Conservation (phyloP, 2,329 filamentous ascomycete species). For the Botrytis aclada region DNA sequence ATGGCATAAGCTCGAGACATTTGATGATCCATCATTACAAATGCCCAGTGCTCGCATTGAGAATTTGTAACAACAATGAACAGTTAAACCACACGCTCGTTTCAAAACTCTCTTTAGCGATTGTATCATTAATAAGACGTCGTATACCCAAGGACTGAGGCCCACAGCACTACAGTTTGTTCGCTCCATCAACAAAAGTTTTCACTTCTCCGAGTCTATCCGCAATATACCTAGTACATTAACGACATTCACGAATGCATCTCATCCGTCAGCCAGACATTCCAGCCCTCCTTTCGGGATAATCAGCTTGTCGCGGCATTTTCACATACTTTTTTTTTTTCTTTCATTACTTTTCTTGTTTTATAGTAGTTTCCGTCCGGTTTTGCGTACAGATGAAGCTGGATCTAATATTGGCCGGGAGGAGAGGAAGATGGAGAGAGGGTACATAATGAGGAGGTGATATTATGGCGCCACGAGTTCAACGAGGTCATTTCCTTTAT, state of each 20-base stretch:
- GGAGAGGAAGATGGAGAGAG: not conserved
- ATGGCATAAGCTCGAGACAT: slow-evolving; percentile 56
- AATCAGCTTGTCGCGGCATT: not conserved
- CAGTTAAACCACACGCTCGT: slow-evolving; percentile 10
- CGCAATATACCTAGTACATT: slow-evolving; percentile 1
- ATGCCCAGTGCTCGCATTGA: slow-evolving; percentile 58
- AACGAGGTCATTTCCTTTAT: slow-evolving; percentile 12
- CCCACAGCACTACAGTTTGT: slow-evolving; percentile 31
- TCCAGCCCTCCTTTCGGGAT: not conserved
- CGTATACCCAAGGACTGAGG: slow-evolving; percentile 31
- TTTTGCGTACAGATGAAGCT: slow-evolving; percentile 2
- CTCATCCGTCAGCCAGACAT: not conserved
- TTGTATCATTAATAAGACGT: slow-evolving; percentile 30
- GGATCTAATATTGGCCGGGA: not conserved
- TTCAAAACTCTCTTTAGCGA: slow-evolving; percentile 23
- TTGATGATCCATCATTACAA: slow-evolving; percentile 56
- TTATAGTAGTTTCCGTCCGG: not conserved
- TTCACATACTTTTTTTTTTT: not conserved
- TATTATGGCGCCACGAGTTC: slow-evolving; percentile 14
- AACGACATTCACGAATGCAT: not conserved
- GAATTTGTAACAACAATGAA: slow-evolving; percentile 44
- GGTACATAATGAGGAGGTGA: slow-evolving; percentile 11
- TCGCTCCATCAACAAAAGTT: slow-evolving; percentile 10
- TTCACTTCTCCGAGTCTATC: slow-evolving; percentile 13
- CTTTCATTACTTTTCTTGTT: not conserved